Base-by-base conservation (phyloP, 352 stramenopile genomes). In the Globisporangium cederbergense region DNA sequence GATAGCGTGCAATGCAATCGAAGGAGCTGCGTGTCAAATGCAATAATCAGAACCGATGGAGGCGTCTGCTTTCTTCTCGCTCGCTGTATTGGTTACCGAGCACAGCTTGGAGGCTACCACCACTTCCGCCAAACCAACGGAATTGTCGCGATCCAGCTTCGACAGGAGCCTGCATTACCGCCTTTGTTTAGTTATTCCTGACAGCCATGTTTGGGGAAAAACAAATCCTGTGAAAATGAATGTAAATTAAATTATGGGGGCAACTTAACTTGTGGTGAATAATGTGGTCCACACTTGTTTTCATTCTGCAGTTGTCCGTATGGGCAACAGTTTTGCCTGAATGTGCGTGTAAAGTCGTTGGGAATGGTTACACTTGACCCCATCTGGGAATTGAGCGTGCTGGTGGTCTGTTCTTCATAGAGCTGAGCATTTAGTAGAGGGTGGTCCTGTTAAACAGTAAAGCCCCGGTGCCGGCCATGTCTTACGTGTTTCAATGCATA, bases 11-110 rank as follows among this genome's bases (percentile, higher is more conserved):
- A 30, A 13, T 58, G 52, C 52, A 58, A 58, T 11, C 30, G 52
- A 45, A 45, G 16, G 52, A 45, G 52, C 30, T 49, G 43, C 16
- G 51, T 58, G 52, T 58, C 52, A 58, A 58, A 58, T 45, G 52
- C 3, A 45, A 30, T 8, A 58, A 49, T 9, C 14, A 47, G 16
- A 49, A 49, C 43, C 28, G 45, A 10, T 9, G 16, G 40, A 30
- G 3, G 4, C 40, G 13, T 46, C 13, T 46, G 2, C 14, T n/a
- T 46, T 46, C 4, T 5, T 6, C 14, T 46, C 14, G 40, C 32
- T 36, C 4, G 3, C 32, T 36, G 4, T 36, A 8, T 36, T 36
- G 32, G 32, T 36, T 36, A 11, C 1, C 14, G 36, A 42, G 9
- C 9, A 14, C 7, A 42, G 36, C 14, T 42, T 47, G 42, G 18